phyloP scores from a whole-genome alignment of 768 basidiomycete species.

The Leccinellum rugosiceps region DNA sequence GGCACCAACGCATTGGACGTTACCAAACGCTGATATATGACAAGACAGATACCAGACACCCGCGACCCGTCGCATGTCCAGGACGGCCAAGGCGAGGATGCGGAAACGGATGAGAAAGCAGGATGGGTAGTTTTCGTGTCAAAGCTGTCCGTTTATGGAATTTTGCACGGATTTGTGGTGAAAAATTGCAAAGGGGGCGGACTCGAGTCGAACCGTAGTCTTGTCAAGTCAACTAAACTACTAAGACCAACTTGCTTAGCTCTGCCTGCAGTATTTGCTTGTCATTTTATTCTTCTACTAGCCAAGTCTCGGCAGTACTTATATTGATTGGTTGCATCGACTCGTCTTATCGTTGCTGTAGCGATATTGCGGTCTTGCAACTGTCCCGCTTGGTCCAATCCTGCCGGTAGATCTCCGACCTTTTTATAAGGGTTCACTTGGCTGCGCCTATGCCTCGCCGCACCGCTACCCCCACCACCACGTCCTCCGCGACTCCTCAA shows the following conservation, averaged over 20 bases:
- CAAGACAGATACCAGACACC: slow-evolving; percentile 57
- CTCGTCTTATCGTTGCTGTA: slow-evolving; percentile 19
- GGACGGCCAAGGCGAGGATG: slow-evolving; percentile 52
- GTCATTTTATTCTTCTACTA: slow-evolving; percentile 11
- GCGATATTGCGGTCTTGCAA: slow-evolving; percentile 16
- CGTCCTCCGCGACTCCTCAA: slow-evolving; percentile 30
- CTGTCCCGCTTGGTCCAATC: slow-evolving; percentile 20
- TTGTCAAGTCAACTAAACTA: not conserved
- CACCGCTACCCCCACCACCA: slow-evolving; percentile 39
- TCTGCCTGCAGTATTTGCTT: not conserved
- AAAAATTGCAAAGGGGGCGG: slow-evolving; percentile 11
- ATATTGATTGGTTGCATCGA: slow-evolving; percentile 22
- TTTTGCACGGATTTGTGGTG: slow-evolving; percentile 10
- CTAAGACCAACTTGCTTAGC: not conserved
- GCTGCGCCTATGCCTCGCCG: slow-evolving; percentile 58
- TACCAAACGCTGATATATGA: slow-evolving; percentile 10
- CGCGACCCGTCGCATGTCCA: slow-evolving; percentile 49
- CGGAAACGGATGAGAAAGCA: slow-evolving; percentile 43
- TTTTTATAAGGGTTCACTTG: slow-evolving; percentile 34
- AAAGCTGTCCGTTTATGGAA: slow-evolving; percentile 9
- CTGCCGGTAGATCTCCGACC: slow-evolving; percentile 36
- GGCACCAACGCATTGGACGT: not conserved
- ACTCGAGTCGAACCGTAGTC: slow-evolving; percentile 7
- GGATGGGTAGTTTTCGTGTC: slow-evolving; percentile 16
- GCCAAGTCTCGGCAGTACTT: slow-evolving; percentile 10